A percentile compares a stretch with the other conserved stretches of the same genome.
Evolutionary conservation across 31 red algal genomes (phyloP).

Genomic region (Asparagopsis taxiformis): DNA sequence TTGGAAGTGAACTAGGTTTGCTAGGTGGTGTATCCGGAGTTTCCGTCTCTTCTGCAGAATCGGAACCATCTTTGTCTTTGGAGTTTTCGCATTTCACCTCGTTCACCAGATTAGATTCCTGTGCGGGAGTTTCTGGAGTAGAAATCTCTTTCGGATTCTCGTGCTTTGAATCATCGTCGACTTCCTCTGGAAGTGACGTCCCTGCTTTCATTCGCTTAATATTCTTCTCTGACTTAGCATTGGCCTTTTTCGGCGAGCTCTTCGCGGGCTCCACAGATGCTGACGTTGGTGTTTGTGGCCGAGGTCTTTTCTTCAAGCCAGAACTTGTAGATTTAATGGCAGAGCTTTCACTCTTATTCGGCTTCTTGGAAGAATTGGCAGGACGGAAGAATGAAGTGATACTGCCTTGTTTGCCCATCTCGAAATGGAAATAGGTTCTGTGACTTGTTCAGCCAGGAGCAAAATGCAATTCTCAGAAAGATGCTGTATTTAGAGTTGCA

Average conservation of each 20-base stretch:
- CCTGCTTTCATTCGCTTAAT: background rate
- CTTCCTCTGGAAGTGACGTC: background rate
- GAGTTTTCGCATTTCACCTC: background rate
- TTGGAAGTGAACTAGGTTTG: background rate
- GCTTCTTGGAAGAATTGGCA: background rate
- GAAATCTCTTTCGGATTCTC: background rate
- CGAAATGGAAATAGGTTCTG: background rate
- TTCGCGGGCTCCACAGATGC: background rate
- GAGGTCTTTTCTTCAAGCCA: background rate
- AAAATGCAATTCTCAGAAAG: no score
- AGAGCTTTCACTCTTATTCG: background rate
- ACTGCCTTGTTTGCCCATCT: slow-evolving; percentile 67
- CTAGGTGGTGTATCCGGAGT: background rate
- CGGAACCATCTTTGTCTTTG: background rate
- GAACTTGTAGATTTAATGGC: background rate
- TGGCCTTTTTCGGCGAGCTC: background rate
- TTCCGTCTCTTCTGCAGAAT: background rate
- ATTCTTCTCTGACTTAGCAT: background rate
- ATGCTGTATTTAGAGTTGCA: no score
- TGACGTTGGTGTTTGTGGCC: background rate
- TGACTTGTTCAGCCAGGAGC: no score
- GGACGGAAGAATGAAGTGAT: slow-evolving; percentile 75
- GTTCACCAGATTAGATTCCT: no score
- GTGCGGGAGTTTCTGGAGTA: background rate
- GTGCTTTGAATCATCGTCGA: background rate